Evolutionary conservation across 2,329 filamentous ascomycete species (phyloP), one percentile per base, ranked within the genome.

Genomic region (Colletotrichum truncatum): DNA sequence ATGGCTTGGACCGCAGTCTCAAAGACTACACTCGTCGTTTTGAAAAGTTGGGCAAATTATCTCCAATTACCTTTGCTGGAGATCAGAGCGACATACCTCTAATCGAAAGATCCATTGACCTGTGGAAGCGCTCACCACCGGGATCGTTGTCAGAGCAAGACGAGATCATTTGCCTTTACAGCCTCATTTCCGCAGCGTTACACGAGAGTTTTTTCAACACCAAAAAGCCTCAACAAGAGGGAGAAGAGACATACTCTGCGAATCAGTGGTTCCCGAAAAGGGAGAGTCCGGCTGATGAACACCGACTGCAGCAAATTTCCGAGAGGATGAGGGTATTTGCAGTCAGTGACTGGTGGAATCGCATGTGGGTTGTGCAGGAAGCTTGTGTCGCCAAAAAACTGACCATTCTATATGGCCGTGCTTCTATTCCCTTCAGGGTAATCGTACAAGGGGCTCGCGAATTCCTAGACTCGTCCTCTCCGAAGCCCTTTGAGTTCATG

Each of bases 341-440:
- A 2, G 34, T 5, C 1, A 45, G 55, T 28, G 55, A 60, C 30
- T 67, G 62, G 66, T 67, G 66, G 62, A 64, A 58, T 36, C 66
- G 66, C 16, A 62, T 67, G 7, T 66, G 69, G 68, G 51, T 69
- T 4, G 46, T 71, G 0, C 70, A 70, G 26, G 70, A 70, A 21
- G 64, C 69, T 3, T 62, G 67, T 0, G 61, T 69, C 14, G 64
- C 68, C 1, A 39, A 21, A 25, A 25, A 18, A 10, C 66, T 67
- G 0, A 43, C 55, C 3, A 38, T 68, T 4, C 36, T 16, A 2
- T 68, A 58, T 8, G 68, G 68, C 4, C 52, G 39, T 14, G 49
- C 41, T 6, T 60, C 55, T 2, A 43, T 67, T 6, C 55, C 55
- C 5, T 67, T 67, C 23, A 6, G 4, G 1, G 11, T 8, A 16